A percentile compares a stretch with the other conserved stretches of the same genome.
Evolutionary conservation across 2,329 filamentous ascomycete species (phyloP).

Genomic region (Calonectria henricotiae): DNA sequence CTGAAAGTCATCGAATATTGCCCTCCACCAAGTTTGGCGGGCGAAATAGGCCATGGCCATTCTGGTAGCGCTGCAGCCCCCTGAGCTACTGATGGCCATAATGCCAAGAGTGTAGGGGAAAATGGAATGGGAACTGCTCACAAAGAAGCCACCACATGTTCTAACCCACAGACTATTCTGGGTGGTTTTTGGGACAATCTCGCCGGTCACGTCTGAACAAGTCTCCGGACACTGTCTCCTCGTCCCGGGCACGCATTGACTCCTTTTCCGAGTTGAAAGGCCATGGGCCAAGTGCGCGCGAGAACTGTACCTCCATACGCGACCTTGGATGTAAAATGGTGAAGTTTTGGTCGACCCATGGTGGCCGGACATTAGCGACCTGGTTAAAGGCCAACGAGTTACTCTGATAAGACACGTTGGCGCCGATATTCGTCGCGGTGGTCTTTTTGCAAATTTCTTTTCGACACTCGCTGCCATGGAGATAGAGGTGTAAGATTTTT

Average conservation of each 20-base stretch:
- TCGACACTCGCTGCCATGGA: no score
- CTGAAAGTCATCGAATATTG: not conserved
- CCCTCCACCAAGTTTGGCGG: no score
- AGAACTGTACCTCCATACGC: not conserved
- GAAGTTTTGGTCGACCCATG: not conserved
- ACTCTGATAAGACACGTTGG: not conserved
- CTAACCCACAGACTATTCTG: not conserved
- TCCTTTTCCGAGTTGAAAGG: not conserved
- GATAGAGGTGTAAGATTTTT: not conserved
- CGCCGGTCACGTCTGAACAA: not conserved
- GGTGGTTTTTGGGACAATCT: not conserved
- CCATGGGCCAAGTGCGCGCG: not conserved
- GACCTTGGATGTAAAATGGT: no score
- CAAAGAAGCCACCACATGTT: not conserved
- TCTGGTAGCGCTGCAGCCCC: no score
- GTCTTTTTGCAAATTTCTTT: no score
- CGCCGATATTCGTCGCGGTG: rapidly evolving
- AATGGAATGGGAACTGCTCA: not conserved
- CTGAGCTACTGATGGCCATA: not conserved
- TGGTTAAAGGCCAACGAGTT: not conserved
- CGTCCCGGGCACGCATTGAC: no score
- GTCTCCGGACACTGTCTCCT: not conserved
- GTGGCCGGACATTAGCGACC: not conserved
- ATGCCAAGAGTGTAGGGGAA: not conserved
- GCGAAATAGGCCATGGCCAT: not conserved